phyloP scores from a whole-genome alignment of 441 rosid genomes.

The Gossypium davidsonii region DNA sequence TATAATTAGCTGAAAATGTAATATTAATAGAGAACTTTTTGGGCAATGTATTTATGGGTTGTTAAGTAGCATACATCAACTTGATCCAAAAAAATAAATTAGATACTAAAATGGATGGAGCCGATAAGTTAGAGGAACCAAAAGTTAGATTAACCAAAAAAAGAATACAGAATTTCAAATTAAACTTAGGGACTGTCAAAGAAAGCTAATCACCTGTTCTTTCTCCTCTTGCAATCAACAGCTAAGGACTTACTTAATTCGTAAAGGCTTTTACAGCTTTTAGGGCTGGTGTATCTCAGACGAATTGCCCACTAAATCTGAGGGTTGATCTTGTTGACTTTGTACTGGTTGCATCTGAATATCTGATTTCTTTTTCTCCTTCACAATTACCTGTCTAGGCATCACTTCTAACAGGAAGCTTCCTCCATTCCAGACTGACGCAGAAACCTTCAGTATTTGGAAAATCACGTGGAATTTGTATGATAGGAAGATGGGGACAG shows the following conservation, averaged over 20 bases:
- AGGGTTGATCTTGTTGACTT: conserved; percentile 23
- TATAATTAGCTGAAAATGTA: no score
- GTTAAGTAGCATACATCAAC: no score
- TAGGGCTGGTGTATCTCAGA: not conserved
- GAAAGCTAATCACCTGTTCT: not conserved
- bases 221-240: not conserved
- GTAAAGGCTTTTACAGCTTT: not conserved
- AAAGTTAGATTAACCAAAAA: not conserved
- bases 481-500: conserved; percentile 84
- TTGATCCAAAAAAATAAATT: no score
- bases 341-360: conserved; percentile 30
- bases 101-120: no score
- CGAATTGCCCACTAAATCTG: not conserved
- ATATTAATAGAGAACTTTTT: no score
- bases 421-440: conserved; percentile 87
- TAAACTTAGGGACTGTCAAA: not conserved
- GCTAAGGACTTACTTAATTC: not conserved
- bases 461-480: conserved; percentile 59
- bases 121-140: no score
- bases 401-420: conserved; percentile 80
- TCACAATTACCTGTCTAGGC: conserved; percentile 84
- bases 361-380: conserved; percentile 64
- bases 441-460: conserved; percentile 81
- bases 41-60: no score
- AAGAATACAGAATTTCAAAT: not conserved